phyloP scores from a whole-genome alignment of 768 basidiomycete species.

The Mycena chlorophos region DNA sequence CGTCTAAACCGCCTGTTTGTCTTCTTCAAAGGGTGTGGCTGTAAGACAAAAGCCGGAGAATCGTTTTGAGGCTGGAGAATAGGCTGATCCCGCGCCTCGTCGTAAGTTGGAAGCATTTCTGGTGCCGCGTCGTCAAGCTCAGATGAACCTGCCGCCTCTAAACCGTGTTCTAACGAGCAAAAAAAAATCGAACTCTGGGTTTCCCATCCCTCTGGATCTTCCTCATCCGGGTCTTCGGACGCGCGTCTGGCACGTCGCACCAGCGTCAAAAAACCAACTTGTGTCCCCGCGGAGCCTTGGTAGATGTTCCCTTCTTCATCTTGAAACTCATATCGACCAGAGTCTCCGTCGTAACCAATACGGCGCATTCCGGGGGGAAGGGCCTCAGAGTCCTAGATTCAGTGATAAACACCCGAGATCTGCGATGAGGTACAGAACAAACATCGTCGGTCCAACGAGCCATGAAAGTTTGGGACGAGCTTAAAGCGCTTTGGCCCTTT shows the following conservation, averaged over 20 bases:
- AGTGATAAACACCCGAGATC: no score
- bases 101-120: background rate
- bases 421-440: no score
- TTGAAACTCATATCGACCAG: slow-evolving; percentile 47
- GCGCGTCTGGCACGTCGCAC: slow-evolving; percentile 28
- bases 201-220: background rate
- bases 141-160: background rate
- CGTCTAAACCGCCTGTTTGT: no score
- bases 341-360: slow-evolving; percentile 54
- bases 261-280: slow-evolving; percentile 44
- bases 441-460: no score
- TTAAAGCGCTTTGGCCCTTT: no score
- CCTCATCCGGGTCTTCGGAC: slow-evolving; percentile 29
- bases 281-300: slow-evolving; percentile 40
- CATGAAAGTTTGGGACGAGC: no score
- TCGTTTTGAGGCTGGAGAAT: no score
- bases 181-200: background rate
- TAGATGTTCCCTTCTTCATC: slow-evolving; percentile 46
- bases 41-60: no score
- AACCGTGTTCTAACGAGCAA: background rate
- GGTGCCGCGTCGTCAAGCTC: no score
- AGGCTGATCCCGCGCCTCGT: no score
- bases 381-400: slow-evolving; percentile 39
- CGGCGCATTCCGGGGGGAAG: slow-evolving; percentile 49
- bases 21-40: no score